These are phyloP conservation scores for Tolypocladium sp. DNA, from an alignment of 2,329 filamentous ascomycete genomes.

Conservation along the genomic window DNA sequence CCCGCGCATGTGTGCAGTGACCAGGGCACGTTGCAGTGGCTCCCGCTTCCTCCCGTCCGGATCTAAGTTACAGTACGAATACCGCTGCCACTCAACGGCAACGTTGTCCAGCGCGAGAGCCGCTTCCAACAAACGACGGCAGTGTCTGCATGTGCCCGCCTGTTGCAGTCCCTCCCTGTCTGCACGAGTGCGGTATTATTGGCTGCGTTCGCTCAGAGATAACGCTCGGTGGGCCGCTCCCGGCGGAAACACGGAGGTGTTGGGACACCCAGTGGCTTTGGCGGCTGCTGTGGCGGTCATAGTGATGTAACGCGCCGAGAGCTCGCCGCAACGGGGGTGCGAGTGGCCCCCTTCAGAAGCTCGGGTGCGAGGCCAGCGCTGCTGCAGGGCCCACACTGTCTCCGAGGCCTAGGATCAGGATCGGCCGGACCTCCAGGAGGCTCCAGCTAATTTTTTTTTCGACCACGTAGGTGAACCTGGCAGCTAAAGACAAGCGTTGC, in stretches of 20 bases:
- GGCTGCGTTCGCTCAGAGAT: not conserved
- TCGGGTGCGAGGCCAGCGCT: not conserved
- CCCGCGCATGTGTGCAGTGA: not conserved
- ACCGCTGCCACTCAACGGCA: not conserved
- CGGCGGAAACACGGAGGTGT: slow-evolving; percentile 4
- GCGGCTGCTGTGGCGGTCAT: not conserved
- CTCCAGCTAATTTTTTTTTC: slow-evolving; percentile 10
- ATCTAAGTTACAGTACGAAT: not conserved
- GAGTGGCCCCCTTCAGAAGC: not conserved
- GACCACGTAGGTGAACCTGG: slow-evolving; percentile 10
- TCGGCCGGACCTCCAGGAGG: not conserved
- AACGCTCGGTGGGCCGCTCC: slow-evolving; percentile 1
- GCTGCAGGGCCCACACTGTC: not conserved
- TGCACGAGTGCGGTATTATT: not conserved
- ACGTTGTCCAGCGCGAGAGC: not conserved
- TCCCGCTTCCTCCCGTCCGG: not conserved
- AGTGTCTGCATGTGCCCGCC: not conserved
- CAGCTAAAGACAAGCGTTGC: slow-evolving; percentile 12
- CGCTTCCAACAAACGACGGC: not conserved
- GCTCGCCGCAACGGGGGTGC: not conserved
- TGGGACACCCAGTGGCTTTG: slow-evolving; percentile 1
- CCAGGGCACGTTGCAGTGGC: not conserved
- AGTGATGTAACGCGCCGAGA: slow-evolving; percentile 1
- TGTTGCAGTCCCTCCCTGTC: not conserved
- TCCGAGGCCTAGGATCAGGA: slow-evolving; percentile 1